These are phyloP conservation scores for Geranium rotundifolium DNA, from an alignment of 345 rosid species.

Conservation along the genomic window DNA sequence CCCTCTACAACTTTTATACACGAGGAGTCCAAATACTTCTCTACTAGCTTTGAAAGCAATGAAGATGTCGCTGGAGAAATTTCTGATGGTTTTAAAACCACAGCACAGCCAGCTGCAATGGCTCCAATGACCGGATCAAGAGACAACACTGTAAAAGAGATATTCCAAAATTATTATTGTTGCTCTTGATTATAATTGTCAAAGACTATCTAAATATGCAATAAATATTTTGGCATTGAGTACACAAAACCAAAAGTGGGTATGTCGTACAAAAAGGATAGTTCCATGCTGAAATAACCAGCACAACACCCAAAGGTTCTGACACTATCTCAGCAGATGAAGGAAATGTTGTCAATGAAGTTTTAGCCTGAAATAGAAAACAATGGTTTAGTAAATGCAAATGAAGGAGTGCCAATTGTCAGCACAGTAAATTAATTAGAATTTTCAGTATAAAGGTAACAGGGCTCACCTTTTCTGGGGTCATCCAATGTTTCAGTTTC, in stretches of 20 bases:
- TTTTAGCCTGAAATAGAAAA: slow-evolving; percentile 51
- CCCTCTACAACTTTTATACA: slow-evolving; percentile 78
- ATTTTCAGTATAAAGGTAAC: slow-evolving; percentile 1
- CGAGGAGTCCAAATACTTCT: slow-evolving; percentile 57
- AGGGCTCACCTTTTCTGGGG: slow-evolving; percentile 51
- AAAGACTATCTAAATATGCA: too few species aligned
- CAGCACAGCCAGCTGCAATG: slow-evolving; percentile 84
- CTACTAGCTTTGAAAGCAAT: slow-evolving; percentile 50
- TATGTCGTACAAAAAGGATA: slow-evolving; percentile 64
- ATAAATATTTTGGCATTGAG: too few species aligned
- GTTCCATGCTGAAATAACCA: slow-evolving; percentile 93
- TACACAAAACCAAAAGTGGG: slow-evolving; percentile 5
- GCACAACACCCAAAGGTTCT: slow-evolving; percentile 85
- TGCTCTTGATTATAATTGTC: too few species aligned
- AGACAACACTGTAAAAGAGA: slow-evolving; percentile 44
- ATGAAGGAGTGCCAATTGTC: slow-evolving; percentile 1
- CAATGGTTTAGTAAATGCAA: not conserved
- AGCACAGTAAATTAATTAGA: not conserved
- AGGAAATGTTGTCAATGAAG: slow-evolving; percentile 67
- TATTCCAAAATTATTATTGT: too few species aligned
- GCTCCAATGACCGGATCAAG: slow-evolving; percentile 94
- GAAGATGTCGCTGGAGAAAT: slow-evolving; percentile 65
- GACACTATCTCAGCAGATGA: slow-evolving; percentile 84
- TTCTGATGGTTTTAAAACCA: slow-evolving; percentile 93
- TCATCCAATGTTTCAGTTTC: slow-evolving; percentile 70